Evolutionary conservation across 1,139 yeast genomes (phyloP), one percentile per base, ranked within the genome.

Genomic region (Suhomyces yuchorum): DNA sequence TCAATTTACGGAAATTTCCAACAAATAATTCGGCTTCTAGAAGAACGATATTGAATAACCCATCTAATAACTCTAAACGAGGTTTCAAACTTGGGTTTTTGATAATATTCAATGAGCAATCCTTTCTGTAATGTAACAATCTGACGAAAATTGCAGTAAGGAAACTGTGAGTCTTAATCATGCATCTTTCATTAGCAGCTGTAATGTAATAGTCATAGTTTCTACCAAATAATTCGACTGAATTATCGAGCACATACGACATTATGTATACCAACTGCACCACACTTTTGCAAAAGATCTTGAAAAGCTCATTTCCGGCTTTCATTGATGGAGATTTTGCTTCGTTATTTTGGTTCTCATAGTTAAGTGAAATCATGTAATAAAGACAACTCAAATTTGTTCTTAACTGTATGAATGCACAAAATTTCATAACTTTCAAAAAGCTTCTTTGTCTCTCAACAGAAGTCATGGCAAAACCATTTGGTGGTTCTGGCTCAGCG

Each of bases 1-100:
- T 70, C 53, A 75, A 62, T 37, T 66, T 67, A 22, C 75, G 53
- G 61, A 75, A 74, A 52, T 71, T 69, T 1, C 80, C 80, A 35
- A 75, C 77, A 56, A 75, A 75, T 15, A 74, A 59, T 49, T 75
- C 80, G 1, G 78, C 73, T 51, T 75, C 79, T 3, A 66, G 54
- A 23, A 75, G 56, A 5, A 71, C 67, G 47, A 70, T 59, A n/a
- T 60, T 62, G 49, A 73, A 73, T 37, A 75, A 59, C 14, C 56
- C 57, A 50, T 73, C 73, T 15, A 71, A 62, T 2, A 69, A 70
- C 35, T 70, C 71, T n/a, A 70, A 56, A 30, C 78, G 58, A 30
- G 60, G 59, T 20, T 57, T 55, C 19, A 58, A 44, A 39, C 59
- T 48, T 36, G 68, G 62, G 49, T 66, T 63, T 40, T 43, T 39